These are phyloP conservation scores for Protomyces arabidopsidicola DNA, from an alignment of 1,139 yeast species.

Conservation along the genomic window DNA sequence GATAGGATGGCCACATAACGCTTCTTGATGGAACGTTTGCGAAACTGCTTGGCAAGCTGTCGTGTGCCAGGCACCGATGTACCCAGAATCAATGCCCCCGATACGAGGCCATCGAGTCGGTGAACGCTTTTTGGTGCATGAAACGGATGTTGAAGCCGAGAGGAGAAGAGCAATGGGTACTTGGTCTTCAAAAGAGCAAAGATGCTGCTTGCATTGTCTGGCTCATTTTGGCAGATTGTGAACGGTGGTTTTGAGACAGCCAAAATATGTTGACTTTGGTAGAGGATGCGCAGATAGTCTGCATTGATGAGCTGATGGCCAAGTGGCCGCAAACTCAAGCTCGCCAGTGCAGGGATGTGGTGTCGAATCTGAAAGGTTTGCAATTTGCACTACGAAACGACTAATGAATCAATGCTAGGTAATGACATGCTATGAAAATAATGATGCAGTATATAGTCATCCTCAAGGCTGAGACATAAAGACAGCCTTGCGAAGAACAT, in stretches of 20 bases:
- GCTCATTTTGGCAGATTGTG: conserved; percentile 23
- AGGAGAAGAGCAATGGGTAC: conserved; percentile 1
- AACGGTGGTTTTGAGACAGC: conserved; percentile 15
- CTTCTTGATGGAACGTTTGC: not conserved
- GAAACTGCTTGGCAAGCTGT: conserved; percentile 7
- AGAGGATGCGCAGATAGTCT: conserved; percentile 1
- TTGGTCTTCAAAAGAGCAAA: not conserved
- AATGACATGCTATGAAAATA: too few relatives aligned
- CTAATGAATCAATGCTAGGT: too few relatives aligned
- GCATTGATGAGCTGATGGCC: not conserved
- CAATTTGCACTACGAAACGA: too few relatives aligned
- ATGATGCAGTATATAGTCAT: too few relatives aligned
- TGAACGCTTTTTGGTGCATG: conserved; percentile 21
- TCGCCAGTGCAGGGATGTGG: too few relatives aligned
- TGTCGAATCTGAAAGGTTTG: too few relatives aligned
- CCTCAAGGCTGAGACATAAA: too few relatives aligned
- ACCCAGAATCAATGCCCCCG: conserved; percentile 13
- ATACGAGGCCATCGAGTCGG: conserved; percentile 9
- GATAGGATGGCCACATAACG: conserved; percentile 17
- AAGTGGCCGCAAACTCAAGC: too few relatives aligned
- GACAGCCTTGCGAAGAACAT: too few relatives aligned
- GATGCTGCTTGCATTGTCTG: conserved; percentile 3
- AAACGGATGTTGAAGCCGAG: not conserved
- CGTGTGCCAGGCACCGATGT: conserved; percentile 13
- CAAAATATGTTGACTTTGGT: conserved; percentile 3